Evolutionary conservation across 2,329 filamentous ascomycete species (phyloP), one percentile per base, ranked within the genome.

Genomic region (Fusarium dlaminii): DNA sequence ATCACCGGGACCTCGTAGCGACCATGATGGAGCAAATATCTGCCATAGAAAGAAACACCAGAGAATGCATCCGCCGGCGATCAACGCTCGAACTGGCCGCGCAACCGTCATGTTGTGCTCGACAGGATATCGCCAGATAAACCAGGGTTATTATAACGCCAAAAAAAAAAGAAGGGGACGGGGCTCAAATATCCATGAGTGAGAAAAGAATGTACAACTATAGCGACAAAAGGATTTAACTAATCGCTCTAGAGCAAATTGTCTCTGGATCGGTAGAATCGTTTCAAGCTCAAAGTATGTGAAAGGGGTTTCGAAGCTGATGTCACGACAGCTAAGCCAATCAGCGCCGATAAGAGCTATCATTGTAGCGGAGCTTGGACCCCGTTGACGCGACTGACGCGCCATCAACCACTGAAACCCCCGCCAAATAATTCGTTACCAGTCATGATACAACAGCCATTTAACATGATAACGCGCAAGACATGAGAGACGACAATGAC

Each of bases 21-120:
- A 73, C 42, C 84, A 83, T 29, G 89, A 86, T 14, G 89, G 87
- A 70, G 89, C 89, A 81, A 93, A 90, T 78, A 96, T 86, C 79
- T 94, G 92, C 76, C 93, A 92, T 74, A 97, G 83, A 79, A 97
- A 90, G 82, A 95, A 95, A 71, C 93, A 87, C 86, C 94, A 93
- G 75, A 97, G 85, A 70, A 93, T 82, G 77, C 94, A 85, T 73
- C 92, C 93, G 71, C 90, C 86, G 74, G 93, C 88, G 76, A 90
- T 92, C 80, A 98, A 86, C 79, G 93, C 90, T 84, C 95, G 91
- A 81, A 98, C 92, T 66, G 94, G 94, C 86, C 92, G 92, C 80
- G 94, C 94, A 81, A 98, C 87, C 79, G 93, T 94, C 95, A 98
- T 98, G 75, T 78, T 60, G 77, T 63, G 56, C 29, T 42, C 15